Base-by-base conservation (phyloP, 495 filamentous ascomycete genomes). In the Aspergillus carlsbadensis region DNA sequence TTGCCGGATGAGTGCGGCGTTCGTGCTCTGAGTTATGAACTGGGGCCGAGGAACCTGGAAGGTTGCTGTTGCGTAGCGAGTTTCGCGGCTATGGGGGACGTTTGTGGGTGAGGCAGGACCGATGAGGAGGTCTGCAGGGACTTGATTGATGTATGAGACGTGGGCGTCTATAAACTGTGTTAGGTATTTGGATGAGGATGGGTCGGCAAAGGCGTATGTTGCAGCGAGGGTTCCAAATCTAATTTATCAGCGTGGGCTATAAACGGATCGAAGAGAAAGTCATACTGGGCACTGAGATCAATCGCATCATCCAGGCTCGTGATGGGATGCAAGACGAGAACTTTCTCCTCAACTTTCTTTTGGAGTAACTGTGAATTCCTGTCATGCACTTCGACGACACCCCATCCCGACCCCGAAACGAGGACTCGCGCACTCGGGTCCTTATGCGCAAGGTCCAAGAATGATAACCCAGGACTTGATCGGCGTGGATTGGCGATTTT, bases 101-200 rank as follows among this genome's bases (percentile, higher is more conserved):
- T 65, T 68, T 21, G 58, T 45, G 4, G 77, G 74, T 6, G 74
- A 61, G 6, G 75, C 69, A 5, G 78, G 73, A 1, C 75, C 77
- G 54, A 80, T 54, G 20, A 83, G 72, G 39, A 82, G 64, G 11
- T 75, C 68, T 8, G 59, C 58, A 5, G 80, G 80, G 7, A 82
- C 70, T 39, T 81, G 78, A 69, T 83, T 83, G 50, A 79, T 67
- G 59, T 69, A 79, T 0, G 79, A 73, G 21, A 73, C 63, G 7
- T 73, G 65, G 21, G 75, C 64, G 42, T 74, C 68, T 31, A 84
- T 70, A 57, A 78, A 80, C 51, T 81, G 79, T 15, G 73, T 68
- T 6, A 84, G 67, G 44, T 83, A 83, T 57, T 82, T 82, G 15
- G 75, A 77, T 14, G 75, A 65, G 0, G 70, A 31, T 10, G 73